Conservation (phyloP, 345 rosid genomes). For the Cochlearia excelsa region DNA sequence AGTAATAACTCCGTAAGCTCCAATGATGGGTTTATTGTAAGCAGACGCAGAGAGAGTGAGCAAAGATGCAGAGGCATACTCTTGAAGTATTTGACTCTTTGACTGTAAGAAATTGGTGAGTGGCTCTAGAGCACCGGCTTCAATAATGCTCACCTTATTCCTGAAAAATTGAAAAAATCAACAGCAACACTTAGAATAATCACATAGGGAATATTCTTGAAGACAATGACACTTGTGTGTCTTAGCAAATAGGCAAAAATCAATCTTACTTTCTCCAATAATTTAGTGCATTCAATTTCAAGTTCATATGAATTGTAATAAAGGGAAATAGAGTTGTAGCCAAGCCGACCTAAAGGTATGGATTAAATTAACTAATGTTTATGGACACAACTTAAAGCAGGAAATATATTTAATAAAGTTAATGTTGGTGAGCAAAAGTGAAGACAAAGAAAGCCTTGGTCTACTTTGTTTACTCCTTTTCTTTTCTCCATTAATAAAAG, state of each 20-base stretch:
- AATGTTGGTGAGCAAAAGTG: conserved; percentile 12
- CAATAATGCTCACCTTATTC: conserved; percentile 72
- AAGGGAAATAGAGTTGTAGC: conserved; percentile 25
- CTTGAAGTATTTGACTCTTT: conserved; percentile 49
- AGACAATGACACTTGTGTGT: conserved; percentile 12
- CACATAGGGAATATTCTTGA: conserved; percentile 6
- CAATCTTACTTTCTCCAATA: conserved; percentile 21
- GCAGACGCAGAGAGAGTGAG: conserved; percentile 82
- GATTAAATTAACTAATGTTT: conserved; percentile 6
- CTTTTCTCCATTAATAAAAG: conserved; percentile 25
- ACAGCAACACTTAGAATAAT: conserved; percentile 17
- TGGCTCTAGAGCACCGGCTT: conserved; percentile 83
- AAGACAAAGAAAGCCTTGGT: conserved; percentile 20
- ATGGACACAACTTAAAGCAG: conserved; percentile 16
- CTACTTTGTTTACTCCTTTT: conserved; percentile 14
- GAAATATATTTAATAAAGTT: too few relatives aligned
- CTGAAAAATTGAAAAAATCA: conserved; percentile 51
- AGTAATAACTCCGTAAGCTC: conserved; percentile 73
- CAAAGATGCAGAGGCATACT: conserved; percentile 72
- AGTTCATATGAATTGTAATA: conserved; percentile 17
- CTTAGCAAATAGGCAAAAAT: conserved; percentile 2
- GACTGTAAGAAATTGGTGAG: conserved; percentile 63
- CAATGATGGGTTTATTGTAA: conserved; percentile 64
- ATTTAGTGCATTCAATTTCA: not conserved
- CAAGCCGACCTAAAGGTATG: conserved; percentile 20